phyloP scores from a whole-genome alignment of 1,284 basidiomycete species.

The Phylloboletellus chloephorus region DNA sequence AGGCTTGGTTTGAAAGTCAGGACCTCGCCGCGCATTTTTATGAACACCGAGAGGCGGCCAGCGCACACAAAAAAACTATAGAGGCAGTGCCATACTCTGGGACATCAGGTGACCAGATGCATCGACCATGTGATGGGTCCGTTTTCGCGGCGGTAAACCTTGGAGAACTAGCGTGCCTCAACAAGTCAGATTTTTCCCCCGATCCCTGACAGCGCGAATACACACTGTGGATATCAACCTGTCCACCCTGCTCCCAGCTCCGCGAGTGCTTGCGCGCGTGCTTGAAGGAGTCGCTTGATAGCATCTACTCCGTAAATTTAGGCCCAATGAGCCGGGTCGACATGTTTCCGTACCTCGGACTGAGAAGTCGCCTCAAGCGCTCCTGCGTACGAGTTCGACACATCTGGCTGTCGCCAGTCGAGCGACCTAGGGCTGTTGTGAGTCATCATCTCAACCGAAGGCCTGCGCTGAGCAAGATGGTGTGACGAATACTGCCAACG shows the following conservation, averaged over 20 bases:
- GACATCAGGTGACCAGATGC: constrained; percentile 41
- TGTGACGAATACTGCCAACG: constrained; percentile 31
- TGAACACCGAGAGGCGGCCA: constrained; percentile 22
- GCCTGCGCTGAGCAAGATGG: constrained; percentile 31
- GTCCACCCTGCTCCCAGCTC: constrained; percentile 50
- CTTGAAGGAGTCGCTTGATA: constrained; percentile 42
- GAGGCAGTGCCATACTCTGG: constrained; percentile 41
- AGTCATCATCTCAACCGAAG: constrained; percentile 32
- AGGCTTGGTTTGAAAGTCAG: constrained; percentile 13
- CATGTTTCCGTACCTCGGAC: constrained; percentile 42
- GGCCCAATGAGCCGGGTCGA: constrained; percentile 15
- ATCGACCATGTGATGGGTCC: constrained; percentile 56
- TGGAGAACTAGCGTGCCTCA: constrained; percentile 26
- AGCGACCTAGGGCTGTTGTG: constrained; percentile 41
- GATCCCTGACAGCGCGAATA: constrained; percentile 18
- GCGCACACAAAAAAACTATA: constrained; percentile 21
- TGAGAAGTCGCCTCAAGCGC: constrained; percentile 41
- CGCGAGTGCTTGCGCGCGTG: constrained; percentile 51
- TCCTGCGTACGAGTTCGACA: constrained; percentile 42
- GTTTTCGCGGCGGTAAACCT: constrained; percentile 52
- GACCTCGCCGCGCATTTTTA: constrained; percentile 11
- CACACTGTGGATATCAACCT: constrained; percentile 33
- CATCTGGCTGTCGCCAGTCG: constrained; percentile 49
- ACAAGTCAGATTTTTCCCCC: constrained; percentile 18
- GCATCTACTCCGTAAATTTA: constrained; percentile 34